Percentiles rank a stretch among this genome's conserved stretches.
phyloP scores from a whole-genome alignment of 306 rosid genomes.

The Begonia fuchsioides region DNA sequence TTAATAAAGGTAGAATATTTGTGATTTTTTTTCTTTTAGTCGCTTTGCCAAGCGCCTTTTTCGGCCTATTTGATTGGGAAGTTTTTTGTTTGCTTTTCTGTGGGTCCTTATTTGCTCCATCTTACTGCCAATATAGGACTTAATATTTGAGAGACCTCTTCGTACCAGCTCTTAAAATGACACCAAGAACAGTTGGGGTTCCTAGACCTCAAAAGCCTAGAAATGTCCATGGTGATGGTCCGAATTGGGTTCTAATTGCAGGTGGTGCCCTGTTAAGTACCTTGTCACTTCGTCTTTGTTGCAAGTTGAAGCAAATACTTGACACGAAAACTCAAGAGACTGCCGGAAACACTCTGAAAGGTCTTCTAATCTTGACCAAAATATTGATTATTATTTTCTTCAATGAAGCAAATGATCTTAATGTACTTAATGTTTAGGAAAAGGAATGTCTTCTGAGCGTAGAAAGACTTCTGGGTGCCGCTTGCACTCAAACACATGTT shows the following conservation, averaged over 20 bases:
- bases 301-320: slow-evolving; percentile 72
- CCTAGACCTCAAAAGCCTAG: slow-evolving; percentile 43
- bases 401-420: slow-evolving; percentile 9
- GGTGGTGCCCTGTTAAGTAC: slow-evolving; percentile 86
- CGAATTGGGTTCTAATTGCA: slow-evolving; percentile 79
- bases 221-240: slow-evolving; percentile 40
- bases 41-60: no score
- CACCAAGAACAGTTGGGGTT: slow-evolving; percentile 34
- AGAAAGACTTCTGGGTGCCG: slow-evolving; percentile 41
- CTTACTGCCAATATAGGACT: slow-evolving; percentile 9
- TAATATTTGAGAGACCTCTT: slow-evolving; percentile 21
- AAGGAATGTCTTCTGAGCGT: slow-evolving; percentile 32
- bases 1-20: no score
- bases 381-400: neutral
- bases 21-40: no score
- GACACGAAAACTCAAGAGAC: slow-evolving; percentile 53
- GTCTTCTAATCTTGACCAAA: slow-evolving; percentile 5
- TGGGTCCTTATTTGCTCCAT: no score
- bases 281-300: slow-evolving; percentile 68
- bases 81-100: no score
- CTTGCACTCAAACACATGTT: slow-evolving; percentile 40
- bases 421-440: slow-evolving; percentile 29
- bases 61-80: no score
- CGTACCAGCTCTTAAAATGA: slow-evolving; percentile 41
- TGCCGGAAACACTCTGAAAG: slow-evolving; percentile 20